Base-by-base conservation (phyloP, 179 eudicot genomes). In the Beta corolliflora region DNA sequence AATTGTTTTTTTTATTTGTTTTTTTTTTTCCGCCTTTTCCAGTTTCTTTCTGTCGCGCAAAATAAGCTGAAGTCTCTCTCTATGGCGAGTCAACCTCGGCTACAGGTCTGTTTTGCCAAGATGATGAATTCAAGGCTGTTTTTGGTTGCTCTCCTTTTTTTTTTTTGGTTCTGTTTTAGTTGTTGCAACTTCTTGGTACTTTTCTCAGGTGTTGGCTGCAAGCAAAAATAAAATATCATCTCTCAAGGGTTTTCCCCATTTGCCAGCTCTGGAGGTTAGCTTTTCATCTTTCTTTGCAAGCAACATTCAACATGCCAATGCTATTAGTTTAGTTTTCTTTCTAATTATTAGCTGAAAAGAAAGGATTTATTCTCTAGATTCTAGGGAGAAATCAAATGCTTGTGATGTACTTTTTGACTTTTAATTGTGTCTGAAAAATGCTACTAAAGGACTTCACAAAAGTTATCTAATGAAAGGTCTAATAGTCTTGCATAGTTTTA, bases 1-100 rank as follows among this genome's bases (percentile, higher is more conserved):
- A 6, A 7, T n/a, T 58, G 7, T 7, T 6, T 59, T 3, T 61
- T 14, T 78, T n/a, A n/a, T 73, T 75, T 14, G 45, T 77, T 29
- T 15, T 14, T 67, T 58, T 71, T 54, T 79, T 52, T 64, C 18
- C 61, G 7, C 19, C 41, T 76, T 61, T 82, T 75, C 31, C 94
- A 96, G 99, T 96, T 96, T 85, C 90, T 96, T 15, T 96, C 98
- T 64, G 97, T 96, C 73, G 97, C 99, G 31, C 99, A 96, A 85
- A 96, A 96, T 83, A 96, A 93, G 86, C 82, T 96, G 75, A 96
- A 92, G 89, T 92, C 99, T 81, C 95, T 96, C 85, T 87, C 92
- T 82, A 96, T 96, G 99, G 97, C 97, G 31, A 93, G 97, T 88
- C 99, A 94, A 84, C 99, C 99, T 76, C 97, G 99, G 56, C 81